Conservation (phyloP, 2,329 filamentous ascomycete genomes). For the Fusarium verticillioides region DNA sequence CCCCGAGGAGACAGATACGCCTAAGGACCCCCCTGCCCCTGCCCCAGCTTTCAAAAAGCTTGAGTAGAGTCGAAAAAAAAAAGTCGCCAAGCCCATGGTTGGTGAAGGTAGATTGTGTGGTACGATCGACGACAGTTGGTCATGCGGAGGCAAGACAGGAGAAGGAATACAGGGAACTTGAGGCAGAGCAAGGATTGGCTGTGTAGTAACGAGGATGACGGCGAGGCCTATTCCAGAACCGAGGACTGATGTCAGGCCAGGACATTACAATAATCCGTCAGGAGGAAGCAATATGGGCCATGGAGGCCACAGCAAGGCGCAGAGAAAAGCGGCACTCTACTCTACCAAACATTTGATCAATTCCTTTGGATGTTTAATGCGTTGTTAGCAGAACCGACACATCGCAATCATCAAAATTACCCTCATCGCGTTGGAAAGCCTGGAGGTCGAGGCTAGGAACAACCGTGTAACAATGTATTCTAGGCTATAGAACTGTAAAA, state of each 20-base stretch:
- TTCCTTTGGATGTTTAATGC: slow-evolving; percentile 41
- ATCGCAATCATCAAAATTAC: slow-evolving; percentile 6
- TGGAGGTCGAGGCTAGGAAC: slow-evolving; percentile 14
- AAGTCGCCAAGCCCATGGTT: slow-evolving; percentile 3
- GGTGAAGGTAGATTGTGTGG: no score
- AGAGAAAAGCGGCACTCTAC: slow-evolving; percentile 44
- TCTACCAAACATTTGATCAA: slow-evolving; percentile 42
- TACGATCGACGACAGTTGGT: not conserved
- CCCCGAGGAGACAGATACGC: slow-evolving; percentile 57
- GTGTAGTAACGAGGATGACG: slow-evolving; percentile 13
- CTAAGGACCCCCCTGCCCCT: slow-evolving; percentile 50
- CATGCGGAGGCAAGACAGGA: slow-evolving; percentile 5
- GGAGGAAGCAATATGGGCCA: slow-evolving; percentile 12
- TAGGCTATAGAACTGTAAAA: slow-evolving; percentile 45
- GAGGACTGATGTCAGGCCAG: slow-evolving; percentile 7
- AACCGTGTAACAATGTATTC: slow-evolving; percentile 44
- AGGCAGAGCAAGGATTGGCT: slow-evolving; percentile 36
- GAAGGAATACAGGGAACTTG: slow-evolving; percentile 37
- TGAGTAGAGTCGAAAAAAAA: slow-evolving; percentile 30
- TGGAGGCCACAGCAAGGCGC: slow-evolving; percentile 29
- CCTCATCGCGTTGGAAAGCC: slow-evolving; percentile 34
- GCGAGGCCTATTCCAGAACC: slow-evolving; percentile 8
- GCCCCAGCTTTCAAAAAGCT: slow-evolving; percentile 53
- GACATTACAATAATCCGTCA: slow-evolving; percentile 1
- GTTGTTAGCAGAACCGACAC: slow-evolving; percentile 33